Percentiles rank a stretch among this genome's conserved stretches.
Evolutionary conservation across 192 early-diverging fungal genomes (phyloP).

Genomic region (Umbelopsis sp.): DNA sequence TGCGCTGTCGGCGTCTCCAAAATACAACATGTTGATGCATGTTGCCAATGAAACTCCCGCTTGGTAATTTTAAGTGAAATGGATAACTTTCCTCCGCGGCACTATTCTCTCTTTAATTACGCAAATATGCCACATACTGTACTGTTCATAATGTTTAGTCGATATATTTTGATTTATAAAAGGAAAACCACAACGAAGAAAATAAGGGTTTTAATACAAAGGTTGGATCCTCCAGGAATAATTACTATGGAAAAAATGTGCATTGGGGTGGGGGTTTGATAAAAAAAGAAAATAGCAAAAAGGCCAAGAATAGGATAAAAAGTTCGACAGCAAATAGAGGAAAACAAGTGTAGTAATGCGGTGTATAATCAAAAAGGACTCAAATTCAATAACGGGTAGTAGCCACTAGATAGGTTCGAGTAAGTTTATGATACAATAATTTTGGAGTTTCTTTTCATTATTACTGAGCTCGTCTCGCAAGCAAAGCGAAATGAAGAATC

Average conservation of each 20-base stretch:
- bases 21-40: slow-evolving; percentile 18
- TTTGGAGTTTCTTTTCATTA: background rate
- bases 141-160: slow-evolving; percentile 15
- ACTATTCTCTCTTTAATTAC: background rate
- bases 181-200: background rate
- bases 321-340: background rate
- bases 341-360: background rate
- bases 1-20: background rate
- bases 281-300: background rate
- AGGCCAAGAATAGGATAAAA: background rate
- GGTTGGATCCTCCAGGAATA: slow-evolving; percentile 9
- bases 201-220: slow-evolving; percentile 14
- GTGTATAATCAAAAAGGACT: background rate
- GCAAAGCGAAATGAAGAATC: slow-evolving; percentile 20
- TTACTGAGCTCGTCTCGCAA: slow-evolving; percentile 16
- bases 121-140: slow-evolving; percentile 18
- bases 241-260: background rate
- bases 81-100: too few species aligned
- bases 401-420: background rate
- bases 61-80: background rate
- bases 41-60: slow-evolving; percentile 13
- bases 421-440: slow-evolving; percentile 16
- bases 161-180: background rate
- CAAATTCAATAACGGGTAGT: background rate
- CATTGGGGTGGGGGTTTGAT: background rate